Evolutionary conservation across 1,284 basidiomycete genomes (phyloP), one percentile per base, ranked within the genome.

Genomic region (Amylostereum chailletii): DNA sequence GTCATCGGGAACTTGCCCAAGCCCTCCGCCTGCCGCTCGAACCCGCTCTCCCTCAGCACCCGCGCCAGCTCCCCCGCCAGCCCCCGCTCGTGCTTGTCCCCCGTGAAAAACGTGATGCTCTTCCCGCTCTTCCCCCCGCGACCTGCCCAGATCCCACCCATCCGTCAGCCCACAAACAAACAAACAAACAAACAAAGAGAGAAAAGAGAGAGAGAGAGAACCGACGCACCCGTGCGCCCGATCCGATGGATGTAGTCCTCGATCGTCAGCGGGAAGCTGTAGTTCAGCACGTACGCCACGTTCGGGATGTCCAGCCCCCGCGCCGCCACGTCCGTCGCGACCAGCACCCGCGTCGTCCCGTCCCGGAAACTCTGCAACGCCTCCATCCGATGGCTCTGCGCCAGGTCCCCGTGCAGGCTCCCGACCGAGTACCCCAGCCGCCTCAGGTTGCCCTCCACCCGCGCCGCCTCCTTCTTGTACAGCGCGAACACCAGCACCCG

Each of bases 201-300:
- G 9, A 30, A 10, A 5, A 2, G 27, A 29, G 11, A 9, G 48
- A 29, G 11, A 9, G 48, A 36, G 44, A 43, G 34, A n/a, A 29
- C 37, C 27, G 37, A 59, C 52, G 31, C 47, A 85, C 84, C 86
- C 4, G 95, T 98, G 59, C 95, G 82, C 32, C 95, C 95, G 58
- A 98, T 98, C 33, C 96, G 87, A 70, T 99, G 95, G 53, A 99
- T 87, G 65, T 98, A 99, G 71, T 98, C 83, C 70, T 94, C 93
- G 45, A 95, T 86, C 0, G 91, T 97, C 57, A 99, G 72, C 11
- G 96, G 96, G 76, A 99, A 99, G 6, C 93, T 97, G 62, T 98
- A 96, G 71, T 96, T 96, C 62, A 94, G 81, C 36, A 94, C 91
- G 33, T 86, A 79, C 44, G 85, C 90, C 36, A 99, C 96, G 62